Evolutionary conservation across 225 moss, liverwort and hornwort species (phyloP).

Genomic region (Polytrichum formosum): DNA sequence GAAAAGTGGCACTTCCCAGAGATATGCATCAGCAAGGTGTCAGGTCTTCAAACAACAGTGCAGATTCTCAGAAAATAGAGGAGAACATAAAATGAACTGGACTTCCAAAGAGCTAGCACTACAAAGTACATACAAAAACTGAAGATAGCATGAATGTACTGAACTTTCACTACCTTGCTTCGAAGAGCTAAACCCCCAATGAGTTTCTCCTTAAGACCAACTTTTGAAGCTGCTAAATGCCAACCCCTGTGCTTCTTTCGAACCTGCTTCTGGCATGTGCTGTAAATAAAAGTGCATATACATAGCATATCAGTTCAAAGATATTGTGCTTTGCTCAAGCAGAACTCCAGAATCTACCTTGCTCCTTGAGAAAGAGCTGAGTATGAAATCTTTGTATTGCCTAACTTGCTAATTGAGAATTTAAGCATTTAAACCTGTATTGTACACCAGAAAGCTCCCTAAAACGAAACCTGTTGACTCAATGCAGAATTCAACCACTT

Average conservation of each 20-base stretch:
- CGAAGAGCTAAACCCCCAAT: neutral
- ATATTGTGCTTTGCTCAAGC: too few relatives aligned
- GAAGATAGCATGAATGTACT: neutral
- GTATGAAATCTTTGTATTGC: neutral
- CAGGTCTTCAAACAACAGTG: neutral
- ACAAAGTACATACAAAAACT: neutral
- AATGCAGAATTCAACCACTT: neutral
- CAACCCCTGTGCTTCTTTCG: constrained; percentile 13
- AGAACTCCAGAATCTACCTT: neutral
- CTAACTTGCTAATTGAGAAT: neutral
- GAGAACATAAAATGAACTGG: neutral
- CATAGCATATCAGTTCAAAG: neutral
- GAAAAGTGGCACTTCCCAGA: too few relatives aligned
- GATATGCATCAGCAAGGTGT: neutral
- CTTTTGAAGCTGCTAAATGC: constrained; percentile 5
- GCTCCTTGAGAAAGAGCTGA: neutral
- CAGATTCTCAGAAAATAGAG: neutral
- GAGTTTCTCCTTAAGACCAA: constrained; percentile 3
- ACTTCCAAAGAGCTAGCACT: neutral
- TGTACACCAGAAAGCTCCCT: neutral
- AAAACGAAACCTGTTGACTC: neutral
- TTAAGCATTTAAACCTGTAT: neutral
- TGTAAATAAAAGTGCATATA: neutral
- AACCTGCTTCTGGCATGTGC: constrained; percentile 8
- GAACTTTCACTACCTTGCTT: neutral